Percentiles rank a stretch among this genome's conserved stretches.
Conservation (phyloP, 1,139 yeast species). For the Spencermartinsiella ligniputridi region DNA sequence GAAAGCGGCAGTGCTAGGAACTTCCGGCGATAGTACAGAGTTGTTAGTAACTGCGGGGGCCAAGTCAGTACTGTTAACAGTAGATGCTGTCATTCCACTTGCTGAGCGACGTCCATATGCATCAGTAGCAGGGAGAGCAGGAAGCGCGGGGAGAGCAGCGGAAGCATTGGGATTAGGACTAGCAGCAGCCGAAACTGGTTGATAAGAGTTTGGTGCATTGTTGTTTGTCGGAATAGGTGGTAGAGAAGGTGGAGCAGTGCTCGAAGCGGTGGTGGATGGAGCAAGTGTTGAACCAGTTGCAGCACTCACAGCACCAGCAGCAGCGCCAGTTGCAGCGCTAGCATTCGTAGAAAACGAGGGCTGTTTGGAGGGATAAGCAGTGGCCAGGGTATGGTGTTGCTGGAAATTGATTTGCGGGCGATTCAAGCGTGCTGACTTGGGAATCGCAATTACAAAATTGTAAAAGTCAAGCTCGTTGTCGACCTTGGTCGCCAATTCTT, state of each 20-base stretch:
- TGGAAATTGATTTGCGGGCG: conserved; percentile 23
- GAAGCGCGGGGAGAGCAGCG: neutral
- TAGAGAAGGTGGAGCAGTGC: neutral
- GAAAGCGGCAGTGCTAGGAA: conserved; percentile 9
- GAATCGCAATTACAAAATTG: conserved; percentile 50
- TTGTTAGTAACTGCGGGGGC: conserved; percentile 8
- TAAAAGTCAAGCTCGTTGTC: conserved; percentile 82
- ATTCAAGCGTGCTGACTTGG: conserved; percentile 29
- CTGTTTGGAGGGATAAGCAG: neutral
- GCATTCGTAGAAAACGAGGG: neutral
- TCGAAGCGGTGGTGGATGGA: neutral
- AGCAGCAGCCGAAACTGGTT: neutral
- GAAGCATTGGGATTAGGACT: neutral
- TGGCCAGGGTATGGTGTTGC: conserved; percentile 9
- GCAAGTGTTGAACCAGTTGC: neutral
- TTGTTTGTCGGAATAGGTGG: conserved; percentile 7
- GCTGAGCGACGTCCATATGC: neutral
- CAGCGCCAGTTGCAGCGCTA: neutral
- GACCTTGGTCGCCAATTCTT: conserved; percentile 65
- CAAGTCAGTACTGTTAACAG: conserved; percentile 5
- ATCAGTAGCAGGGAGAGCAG: neutral
- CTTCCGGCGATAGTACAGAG: neutral
- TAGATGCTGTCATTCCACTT: conserved; percentile 3
- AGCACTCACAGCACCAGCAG: neutral
- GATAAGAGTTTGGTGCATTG: neutral